Evolutionary conservation across 768 basidiomycete species (phyloP), one percentile per base, ranked within the genome.

Genomic region (Imleria badia): DNA sequence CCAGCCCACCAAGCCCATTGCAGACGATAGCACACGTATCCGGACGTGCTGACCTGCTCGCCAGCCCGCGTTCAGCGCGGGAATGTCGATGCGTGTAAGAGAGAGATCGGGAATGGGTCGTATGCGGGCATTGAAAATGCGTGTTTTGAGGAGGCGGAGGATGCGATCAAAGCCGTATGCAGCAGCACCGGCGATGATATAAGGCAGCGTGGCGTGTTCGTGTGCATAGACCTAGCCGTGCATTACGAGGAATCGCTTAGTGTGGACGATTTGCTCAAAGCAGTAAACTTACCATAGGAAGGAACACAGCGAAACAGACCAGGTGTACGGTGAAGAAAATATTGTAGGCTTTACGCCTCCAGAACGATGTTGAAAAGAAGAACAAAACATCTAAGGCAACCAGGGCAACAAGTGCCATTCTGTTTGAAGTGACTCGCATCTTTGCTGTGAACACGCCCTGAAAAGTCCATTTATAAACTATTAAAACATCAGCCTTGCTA

Each of bases 11-110:
- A 67, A 62, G 3, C 77, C 73, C 71, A 73, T 73, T 20, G 67
- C 72, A n/a, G 73, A 60, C 11, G 69, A 67, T 2, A 81, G 68
- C 0, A 80, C 70, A 40, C 80, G 71, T 29, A 86, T 55, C 43
- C 83, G 77, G 41, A 86, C 80, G 61, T 85, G 82, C 60, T 85
- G 83, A 3, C 85, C 83, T 0, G 81, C 73, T 29, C 81, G 72
- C 83, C 83, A 85, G 19, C 84, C 84, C 0, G 73, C 69, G 45
- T 72, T 75, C 41, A 84, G 41, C 6, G 64, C 50, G 1, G 77
- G 77, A 9, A 82, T 65, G 35, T 79, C 75, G 26, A 85, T 63
- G 40, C 78, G 72, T 6, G 81, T 82, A 39, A 76, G 71, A 14
- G 70, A 69, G 20, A 82, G 75, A 10, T 76, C 77, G 3, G 76